Evolutionary conservation across 1,139 yeast species (phyloP), one percentile per base, ranked within the genome.

Genomic region (Hansenula sp.): DNA sequence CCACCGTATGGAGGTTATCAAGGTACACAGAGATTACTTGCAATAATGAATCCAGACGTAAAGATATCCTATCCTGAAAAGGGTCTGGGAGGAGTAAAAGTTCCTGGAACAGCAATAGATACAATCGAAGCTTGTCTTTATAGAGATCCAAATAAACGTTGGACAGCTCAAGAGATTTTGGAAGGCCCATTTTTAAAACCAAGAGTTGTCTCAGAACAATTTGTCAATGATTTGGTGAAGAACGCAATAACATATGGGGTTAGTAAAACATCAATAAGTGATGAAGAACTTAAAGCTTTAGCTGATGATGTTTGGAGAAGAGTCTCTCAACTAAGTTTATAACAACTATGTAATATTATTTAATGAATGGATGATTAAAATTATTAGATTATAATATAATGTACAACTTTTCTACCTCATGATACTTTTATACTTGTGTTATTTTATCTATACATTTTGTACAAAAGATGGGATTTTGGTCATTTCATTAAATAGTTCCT

Each of bases 1-100:
- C 94, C 97, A 2, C 98, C 98, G 1, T 90, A 88, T 66, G 96
- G 89, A 0, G 72, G 74, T 2, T 87, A 78, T 53, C 77, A 81
- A 27, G 95, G 95, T 1, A 80, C 84, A 43, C 89, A 86, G 56
- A 69, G 96, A 47, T 70, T 88, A 36, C 69, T 83, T 60, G 96
- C 96, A 2, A 90, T 89, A 30, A 84, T 86, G 75, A 85, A 86
- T 56, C 95, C 95, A 1, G 82, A 82, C 44, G 79, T 87, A n/a
- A 77, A 77, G 49, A 80, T 90, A n/a, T 65, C 68, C 21, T 89
- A 76, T 56, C 85, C 95, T 0, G 68, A 68, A 11, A 66, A 63
- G 28, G 89, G 90, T 0, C 57, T 79, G 0, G 86, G 85, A 0
- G 78, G 75, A n/a, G 73, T 73, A 0, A 57, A 61, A 18, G 89